phyloP scores from a whole-genome alignment of 2,329 filamentous ascomycete species.

The Ophiocordyceps camponoti-floridani region DNA sequence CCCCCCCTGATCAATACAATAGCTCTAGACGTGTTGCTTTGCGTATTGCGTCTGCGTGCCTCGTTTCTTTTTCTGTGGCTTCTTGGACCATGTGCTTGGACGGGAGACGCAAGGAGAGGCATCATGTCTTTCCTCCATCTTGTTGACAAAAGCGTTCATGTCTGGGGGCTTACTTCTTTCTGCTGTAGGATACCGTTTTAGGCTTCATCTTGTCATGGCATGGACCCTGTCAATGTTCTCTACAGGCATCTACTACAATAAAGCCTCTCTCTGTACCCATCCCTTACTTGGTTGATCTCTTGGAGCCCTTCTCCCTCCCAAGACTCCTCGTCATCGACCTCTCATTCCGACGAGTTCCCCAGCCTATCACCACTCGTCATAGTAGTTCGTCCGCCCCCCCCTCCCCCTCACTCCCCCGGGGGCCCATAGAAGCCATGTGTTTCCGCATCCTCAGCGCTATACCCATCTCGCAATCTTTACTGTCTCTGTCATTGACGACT shows the following conservation, averaged over 20 bases:
- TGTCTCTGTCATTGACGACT: too few relatives aligned
- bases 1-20: too few relatives aligned
- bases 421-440: background rate
- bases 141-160: background rate
- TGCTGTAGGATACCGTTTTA: background rate
- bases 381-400: background rate
- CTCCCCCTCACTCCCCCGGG: background rate
- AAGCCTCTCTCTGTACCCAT: background rate
- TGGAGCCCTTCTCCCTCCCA: too few relatives aligned
- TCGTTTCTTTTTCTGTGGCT: background rate
- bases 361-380: too few relatives aligned
- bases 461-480: background rate
- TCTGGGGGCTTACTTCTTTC: background rate
- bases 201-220: background rate
- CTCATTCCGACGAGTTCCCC: too few relatives aligned
- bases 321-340: too few relatives aligned
- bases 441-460: background rate
- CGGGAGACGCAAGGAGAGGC: background rate
- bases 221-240: background rate
- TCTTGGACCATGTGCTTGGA: background rate
- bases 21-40: too few relatives aligned
- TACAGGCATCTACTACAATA: background rate
- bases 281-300: background rate
- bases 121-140: background rate
- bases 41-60: too few relatives aligned